These are phyloP conservation scores for Solanum paucissectum DNA, from an alignment of 257 asterid genomes.

Conservation along the genomic window DNA sequence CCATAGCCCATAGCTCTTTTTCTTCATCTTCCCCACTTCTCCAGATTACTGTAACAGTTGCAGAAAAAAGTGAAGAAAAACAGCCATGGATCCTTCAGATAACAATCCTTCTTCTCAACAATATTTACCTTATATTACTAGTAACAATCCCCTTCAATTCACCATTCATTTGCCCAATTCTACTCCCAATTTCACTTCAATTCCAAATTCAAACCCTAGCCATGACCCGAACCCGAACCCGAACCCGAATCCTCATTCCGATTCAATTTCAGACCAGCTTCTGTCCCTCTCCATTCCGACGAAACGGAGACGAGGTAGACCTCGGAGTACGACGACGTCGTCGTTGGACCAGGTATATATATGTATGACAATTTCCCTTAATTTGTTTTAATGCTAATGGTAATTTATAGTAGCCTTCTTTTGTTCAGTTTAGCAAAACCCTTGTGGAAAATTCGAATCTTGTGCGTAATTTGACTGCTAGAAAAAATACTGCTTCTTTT, in stretches of 20 bases:
- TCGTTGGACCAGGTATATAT: conserved; percentile 34
- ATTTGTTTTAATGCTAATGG: background rate
- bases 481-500: conserved; percentile 21
- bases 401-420: background rate
- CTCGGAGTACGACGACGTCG: conserved; percentile 32
- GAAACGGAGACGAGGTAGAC: conserved; percentile 71
- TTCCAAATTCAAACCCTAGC: conserved; percentile 15
- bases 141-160: conserved; percentile 45
- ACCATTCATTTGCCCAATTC: conserved; percentile 28
- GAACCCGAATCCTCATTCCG: conserved; percentile 1
- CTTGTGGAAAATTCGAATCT: background rate
- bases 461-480: conserved; percentile 10
- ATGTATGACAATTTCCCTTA: conserved; percentile 2
- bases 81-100: conserved; percentile 29
- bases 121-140: conserved; percentile 19
- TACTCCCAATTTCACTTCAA: conserved; percentile 3
- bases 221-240: conserved; percentile 11
- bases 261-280: conserved; percentile 21
- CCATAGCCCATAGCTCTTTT: background rate
- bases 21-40: background rate
- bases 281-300: conserved; percentile 37
- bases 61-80: background rate
- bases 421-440: background rate
- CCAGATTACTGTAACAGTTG: background rate
- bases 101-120: background rate